A percentile compares a stretch with the other conserved stretches of the same genome.
Conservation (phyloP, 2,329 filamentous ascomycete genomes). For the Fusarium sp. region DNA sequence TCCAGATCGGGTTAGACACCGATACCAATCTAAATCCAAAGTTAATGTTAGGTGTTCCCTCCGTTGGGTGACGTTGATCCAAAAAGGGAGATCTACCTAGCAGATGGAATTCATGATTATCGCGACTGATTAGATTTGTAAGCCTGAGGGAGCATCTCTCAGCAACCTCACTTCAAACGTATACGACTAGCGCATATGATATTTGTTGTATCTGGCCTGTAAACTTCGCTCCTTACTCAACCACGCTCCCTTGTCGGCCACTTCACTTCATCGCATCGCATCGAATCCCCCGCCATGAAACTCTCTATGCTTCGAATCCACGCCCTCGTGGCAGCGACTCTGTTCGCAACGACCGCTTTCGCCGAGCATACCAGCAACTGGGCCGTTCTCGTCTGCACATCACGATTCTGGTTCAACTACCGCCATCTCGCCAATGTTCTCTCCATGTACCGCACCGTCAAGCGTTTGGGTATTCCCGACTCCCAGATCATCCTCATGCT, state of each 20-base stretch:
- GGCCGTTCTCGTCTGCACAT: slow-evolving; percentile 98
- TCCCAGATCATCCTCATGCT: slow-evolving; percentile 99
- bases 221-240: slow-evolving; percentile 14
- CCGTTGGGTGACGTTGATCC: slow-evolving; percentile 33
- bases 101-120: slow-evolving; percentile 31
- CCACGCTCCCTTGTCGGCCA: slow-evolving; percentile 12
- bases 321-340: slow-evolving; percentile 59
- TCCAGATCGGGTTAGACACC: slow-evolving; percentile 12
- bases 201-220: slow-evolving; percentile 20
- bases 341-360: slow-evolving; percentile 59
- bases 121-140: slow-evolving; percentile 37
- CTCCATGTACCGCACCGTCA: slow-evolving; percentile 97
- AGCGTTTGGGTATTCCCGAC: slow-evolving; percentile 96
- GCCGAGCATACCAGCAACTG: slow-evolving; percentile 97
- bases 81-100: slow-evolving; percentile 28
- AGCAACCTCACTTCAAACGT: slow-evolving; percentile 26
- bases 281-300: slow-evolving; percentile 58
- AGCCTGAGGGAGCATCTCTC: slow-evolving; percentile 35
- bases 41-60: slow-evolving; percentile 29
- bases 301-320: slow-evolving; percentile 58
- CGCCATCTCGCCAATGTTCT: slow-evolving; percentile 97
- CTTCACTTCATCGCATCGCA: slow-evolving; percentile 10
- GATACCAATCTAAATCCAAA: not conserved
- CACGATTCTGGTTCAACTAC: slow-evolving; percentile 99
- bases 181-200: slow-evolving; percentile 28